Evolutionary conservation across 2,329 filamentous ascomycete genomes (phyloP).

Genomic region (Fusarium sp.): DNA sequence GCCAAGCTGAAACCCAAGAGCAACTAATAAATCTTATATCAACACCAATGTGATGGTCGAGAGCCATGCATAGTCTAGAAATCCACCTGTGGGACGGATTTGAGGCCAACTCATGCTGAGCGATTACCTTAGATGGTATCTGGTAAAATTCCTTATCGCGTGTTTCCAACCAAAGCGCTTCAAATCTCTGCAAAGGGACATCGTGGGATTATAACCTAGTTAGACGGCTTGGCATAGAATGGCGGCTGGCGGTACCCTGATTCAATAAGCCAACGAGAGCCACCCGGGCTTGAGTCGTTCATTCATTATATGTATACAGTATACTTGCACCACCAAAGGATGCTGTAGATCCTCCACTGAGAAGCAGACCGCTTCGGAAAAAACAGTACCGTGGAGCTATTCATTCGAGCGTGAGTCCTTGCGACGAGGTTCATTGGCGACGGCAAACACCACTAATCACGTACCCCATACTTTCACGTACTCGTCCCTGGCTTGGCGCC

Average conservation of each 20-base stretch:
- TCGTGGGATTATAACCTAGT: too few species aligned
- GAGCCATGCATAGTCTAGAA: constrained; percentile 4
- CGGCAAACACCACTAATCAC: constrained; percentile 30
- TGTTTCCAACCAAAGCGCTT: not conserved
- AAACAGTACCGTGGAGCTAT: constrained; percentile 11
- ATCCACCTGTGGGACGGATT: not conserved
- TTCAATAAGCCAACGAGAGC: not conserved
- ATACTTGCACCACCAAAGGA: not conserved
- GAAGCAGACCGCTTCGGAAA: constrained; percentile 13
- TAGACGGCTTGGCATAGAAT: too few species aligned
- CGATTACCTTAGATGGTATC: not conserved
- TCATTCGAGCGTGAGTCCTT: constrained; percentile 14
- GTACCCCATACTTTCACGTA: constrained; percentile 42
- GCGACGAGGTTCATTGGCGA: constrained; percentile 21
- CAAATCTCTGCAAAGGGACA: too few species aligned
- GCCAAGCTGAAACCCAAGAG: constrained; percentile 9
- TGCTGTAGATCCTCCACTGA: constrained; percentile 5
- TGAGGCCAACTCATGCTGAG: too few species aligned
- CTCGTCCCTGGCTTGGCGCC: constrained; percentile 38
- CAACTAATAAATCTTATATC: constrained; percentile 1
- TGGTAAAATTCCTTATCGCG: not conserved
- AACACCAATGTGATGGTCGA: not conserved
- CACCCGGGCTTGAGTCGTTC: not conserved
- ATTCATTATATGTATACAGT: not conserved
- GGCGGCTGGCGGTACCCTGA: not conserved